Base-by-base conservation (phyloP, 176 grass and related monocot genomes). In the Carex pumila region DNA sequence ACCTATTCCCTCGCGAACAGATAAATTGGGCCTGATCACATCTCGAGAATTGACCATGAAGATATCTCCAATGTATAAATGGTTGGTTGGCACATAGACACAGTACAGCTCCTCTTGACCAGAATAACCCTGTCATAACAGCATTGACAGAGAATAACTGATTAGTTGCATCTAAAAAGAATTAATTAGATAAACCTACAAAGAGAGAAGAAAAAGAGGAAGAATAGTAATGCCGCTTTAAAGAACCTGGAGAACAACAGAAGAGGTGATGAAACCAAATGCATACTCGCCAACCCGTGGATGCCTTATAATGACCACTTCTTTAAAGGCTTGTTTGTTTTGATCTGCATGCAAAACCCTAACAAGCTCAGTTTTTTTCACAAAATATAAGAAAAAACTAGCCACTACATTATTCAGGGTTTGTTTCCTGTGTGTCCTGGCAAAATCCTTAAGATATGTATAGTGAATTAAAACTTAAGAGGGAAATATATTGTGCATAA, bases 271-370 rank as follows among this genome's bases (percentile, higher is more conserved):
- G 84, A 98, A 98, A 81, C 95, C 95, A 80, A 98, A 98, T 17
- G 95, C 95, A 81, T 98, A 94, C 91, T 98, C 95, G 81, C 95
- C 95, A 64, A 98, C 65, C 85, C 95, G 85, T 58, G 95, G 95
- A 86, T 98, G 95, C 84, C 95, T 89, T 80, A 98, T 98, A 67
- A 98, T 98, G 31, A 90, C 95, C 68, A 92, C 95, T 92, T 98
- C 95, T 93, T 98, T 98, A 77, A 98, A 98, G 18, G 95, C 95
- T 83, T 94, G 92, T 80, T 94, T 98, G 87, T 98, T 98, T 85
- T 98, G 95, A 87, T 94, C 95, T 98, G 87, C 76, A 87, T 17
- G 84, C 34, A 65, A 79, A 77, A 32, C 25, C 18, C 3, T 10
- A 17, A 56, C 55, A 56, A 77, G 45, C 25, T 31, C 52, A 32